Percentiles rank a stretch among this genome's conserved stretches.
These are phyloP conservation scores for Starmerella apicola DNA, from an alignment of 805 yeast genomes.

Conservation along the genomic window DNA sequence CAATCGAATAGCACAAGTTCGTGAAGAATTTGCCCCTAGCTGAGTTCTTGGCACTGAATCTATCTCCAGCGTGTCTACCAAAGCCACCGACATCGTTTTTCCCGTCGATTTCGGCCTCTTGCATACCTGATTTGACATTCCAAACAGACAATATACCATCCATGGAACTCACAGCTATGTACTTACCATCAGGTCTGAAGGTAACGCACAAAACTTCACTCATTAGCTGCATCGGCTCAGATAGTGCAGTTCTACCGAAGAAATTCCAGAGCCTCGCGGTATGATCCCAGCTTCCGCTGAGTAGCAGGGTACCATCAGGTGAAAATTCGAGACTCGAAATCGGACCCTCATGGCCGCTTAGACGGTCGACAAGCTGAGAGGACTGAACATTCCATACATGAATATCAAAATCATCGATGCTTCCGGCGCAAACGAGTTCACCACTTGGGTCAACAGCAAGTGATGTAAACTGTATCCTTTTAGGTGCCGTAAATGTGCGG, in stretches of 20 bases:
- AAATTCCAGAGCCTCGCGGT: constrained; percentile 89
- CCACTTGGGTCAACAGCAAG: constrained; percentile 96
- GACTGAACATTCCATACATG: constrained; percentile 98
- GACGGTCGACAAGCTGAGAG: constrained; percentile 72
- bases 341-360: constrained; percentile 94
- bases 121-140: constrained; percentile 72
- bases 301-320: constrained; percentile 60
- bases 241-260: constrained; percentile 72
- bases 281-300: constrained; percentile 93
- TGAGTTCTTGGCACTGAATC: constrained; percentile 69
- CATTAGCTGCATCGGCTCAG: constrained; percentile 78
- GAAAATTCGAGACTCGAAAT: constrained; percentile 81
- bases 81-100: constrained; percentile 62
- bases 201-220: constrained; percentile 75
- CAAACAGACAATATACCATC: constrained; percentile 79
- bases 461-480: constrained; percentile 72
- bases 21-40: constrained; percentile 76
- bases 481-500: constrained; percentile 85
- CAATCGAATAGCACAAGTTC: constrained; percentile 72
- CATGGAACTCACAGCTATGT: constrained; percentile 74
- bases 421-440: constrained; percentile 91
- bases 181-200: constrained; percentile 87
- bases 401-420: constrained; percentile 76
- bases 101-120: constrained; percentile 73
- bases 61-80: constrained; percentile 73